Base-by-base conservation (phyloP, 768 basidiomycete genomes). In the Phanerochaete sordida region DNA sequence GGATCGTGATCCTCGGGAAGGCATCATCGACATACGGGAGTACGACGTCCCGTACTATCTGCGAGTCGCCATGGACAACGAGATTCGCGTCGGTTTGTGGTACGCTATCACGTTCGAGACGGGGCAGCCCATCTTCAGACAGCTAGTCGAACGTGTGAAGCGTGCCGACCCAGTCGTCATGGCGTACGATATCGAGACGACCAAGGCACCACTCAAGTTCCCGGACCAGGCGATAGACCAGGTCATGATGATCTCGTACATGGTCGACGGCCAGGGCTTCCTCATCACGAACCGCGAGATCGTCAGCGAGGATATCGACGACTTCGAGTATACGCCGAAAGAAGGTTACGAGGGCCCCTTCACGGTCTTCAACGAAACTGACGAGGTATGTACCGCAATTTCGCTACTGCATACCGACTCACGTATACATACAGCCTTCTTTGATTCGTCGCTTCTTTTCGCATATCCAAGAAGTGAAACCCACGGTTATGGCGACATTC, bases 231-330 rank as follows among this genome's bases (percentile, higher is more conserved):
- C 86, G 7, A 88, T 93, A 26, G 97, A 98, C 77, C 95, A 98
- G 71, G 94, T 99, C 67, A 99, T 99, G 96, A 99, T 99, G 97
- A 98, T 99, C 64, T 99, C 97, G 46, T 99, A 98, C 75, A 98
- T 99, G 95, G 79, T 99, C 19, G 97, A 99, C 70, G 96, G 95
- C 0, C 93, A 95, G 72, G 97, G 97, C 0, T 99, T 91, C 70
- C 84, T 99, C 62, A 98, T 99, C 73, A 97, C 94, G 23, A 98
- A 98, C 68, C 83, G 97, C 45, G 97, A 99, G 65, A 98, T 98
- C 53, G 93, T 98, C 60, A 87, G 90, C 62, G 95, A 98, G 70
- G 93, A 98, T 69, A 98, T 99, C 62, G 95, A 97, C 45, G 91
- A 99, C 71, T 98, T 99, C 68, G 97, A 98, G 72, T 98, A 98